Percentiles rank a stretch among this genome's conserved stretches.
These are phyloP conservation scores for Coniochaeta hoffmannii DNA, from an alignment of 2,329 filamentous ascomycete genomes.

Conservation along the genomic window DNA sequence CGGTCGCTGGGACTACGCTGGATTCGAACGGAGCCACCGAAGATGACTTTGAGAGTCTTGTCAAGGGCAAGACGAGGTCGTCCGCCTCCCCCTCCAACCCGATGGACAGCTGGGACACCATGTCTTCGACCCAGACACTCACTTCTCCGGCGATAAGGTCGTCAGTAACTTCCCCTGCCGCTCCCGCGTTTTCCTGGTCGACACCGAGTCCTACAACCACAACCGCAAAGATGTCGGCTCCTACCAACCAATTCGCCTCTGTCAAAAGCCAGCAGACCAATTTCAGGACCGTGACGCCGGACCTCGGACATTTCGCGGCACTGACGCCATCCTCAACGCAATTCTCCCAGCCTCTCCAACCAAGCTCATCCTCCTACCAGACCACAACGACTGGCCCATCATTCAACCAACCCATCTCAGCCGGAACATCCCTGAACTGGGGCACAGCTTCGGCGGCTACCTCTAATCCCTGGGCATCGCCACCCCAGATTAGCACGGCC, in stretches of 20 bases:
- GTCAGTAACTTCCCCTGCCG: conserved; percentile 24
- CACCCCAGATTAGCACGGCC: conserved; percentile 24
- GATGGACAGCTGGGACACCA: conserved; percentile 44
- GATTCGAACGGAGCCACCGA: conserved; percentile 48
- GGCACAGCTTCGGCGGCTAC: conserved; percentile 29
- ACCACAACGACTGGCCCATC: conserved; percentile 10
- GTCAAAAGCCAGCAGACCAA: conserved; percentile 30
- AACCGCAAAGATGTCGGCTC: conserved; percentile 14
- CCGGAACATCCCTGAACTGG: conserved; percentile 43
- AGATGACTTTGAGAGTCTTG: conserved; percentile 80
- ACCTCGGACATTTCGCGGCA: conserved; percentile 46
- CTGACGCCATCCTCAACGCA: conserved; percentile 54
- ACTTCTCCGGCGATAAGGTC: conserved; percentile 26
- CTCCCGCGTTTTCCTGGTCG: conserved; percentile 57
- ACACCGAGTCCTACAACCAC: conserved; percentile 40
- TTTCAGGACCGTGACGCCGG: conserved; percentile 53
- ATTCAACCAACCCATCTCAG: conserved; percentile 8
- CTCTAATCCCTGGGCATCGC: conserved; percentile 41
- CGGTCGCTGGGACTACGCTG: conserved; percentile 53
- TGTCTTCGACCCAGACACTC: conserved; percentile 21
- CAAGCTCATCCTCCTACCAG: conserved; percentile 19
- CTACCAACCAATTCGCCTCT: conserved; percentile 22
- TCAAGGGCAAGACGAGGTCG: conserved; percentile 59
- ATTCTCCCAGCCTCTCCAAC: conserved; percentile 53
- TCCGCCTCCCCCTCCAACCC: conserved; percentile 17